phyloP scores from a whole-genome alignment of 2,329 filamentous ascomycete genomes.

The Drechmeria coniospora region DNA sequence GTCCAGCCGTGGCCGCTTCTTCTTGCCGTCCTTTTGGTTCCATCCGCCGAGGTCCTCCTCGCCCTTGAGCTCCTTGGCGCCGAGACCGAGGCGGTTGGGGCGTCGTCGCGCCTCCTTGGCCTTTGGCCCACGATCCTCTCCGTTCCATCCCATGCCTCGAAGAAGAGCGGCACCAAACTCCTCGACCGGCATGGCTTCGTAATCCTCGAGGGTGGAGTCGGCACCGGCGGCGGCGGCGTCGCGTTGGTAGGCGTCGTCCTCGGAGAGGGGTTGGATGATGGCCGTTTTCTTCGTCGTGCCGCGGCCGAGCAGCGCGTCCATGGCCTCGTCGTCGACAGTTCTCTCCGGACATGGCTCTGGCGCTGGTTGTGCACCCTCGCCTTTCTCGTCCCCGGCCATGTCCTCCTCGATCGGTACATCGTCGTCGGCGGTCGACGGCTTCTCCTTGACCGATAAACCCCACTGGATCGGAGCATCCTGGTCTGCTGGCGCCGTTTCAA shows the following conservation, averaged over 20 bases:
- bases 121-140: slow-evolving; percentile 34
- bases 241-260: slow-evolving; percentile 51
- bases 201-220: slow-evolving; percentile 64
- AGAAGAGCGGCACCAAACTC: slow-evolving; percentile 86
- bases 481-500: slow-evolving; percentile 24
- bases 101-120: slow-evolving; percentile 53
- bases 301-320: slow-evolving; percentile 51
- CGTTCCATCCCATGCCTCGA: slow-evolving; percentile 92
- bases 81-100: slow-evolving; percentile 72
- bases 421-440: slow-evolving; percentile 29
- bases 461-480: slow-evolving; percentile 39
- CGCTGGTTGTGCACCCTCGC: neutral
- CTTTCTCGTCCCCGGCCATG: neutral
- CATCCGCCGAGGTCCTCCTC: slow-evolving; percentile 63
- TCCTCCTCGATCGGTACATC: slow-evolving; percentile 5
- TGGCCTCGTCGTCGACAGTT: slow-evolving; percentile 35
- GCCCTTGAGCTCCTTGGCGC: slow-evolving; percentile 65
- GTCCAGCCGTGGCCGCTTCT: slow-evolving; percentile 28
- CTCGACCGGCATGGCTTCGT: slow-evolving; percentile 79
- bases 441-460: slow-evolving; percentile 32
- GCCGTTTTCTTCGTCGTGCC: slow-evolving; percentile 26
- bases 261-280: slow-evolving; percentile 36
- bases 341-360: slow-evolving; percentile 1
- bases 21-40: slow-evolving; percentile 52
- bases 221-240: slow-evolving; percentile 62